phyloP scores from a whole-genome alignment of 805 yeast genomes.

The Candida dendrica region DNA sequence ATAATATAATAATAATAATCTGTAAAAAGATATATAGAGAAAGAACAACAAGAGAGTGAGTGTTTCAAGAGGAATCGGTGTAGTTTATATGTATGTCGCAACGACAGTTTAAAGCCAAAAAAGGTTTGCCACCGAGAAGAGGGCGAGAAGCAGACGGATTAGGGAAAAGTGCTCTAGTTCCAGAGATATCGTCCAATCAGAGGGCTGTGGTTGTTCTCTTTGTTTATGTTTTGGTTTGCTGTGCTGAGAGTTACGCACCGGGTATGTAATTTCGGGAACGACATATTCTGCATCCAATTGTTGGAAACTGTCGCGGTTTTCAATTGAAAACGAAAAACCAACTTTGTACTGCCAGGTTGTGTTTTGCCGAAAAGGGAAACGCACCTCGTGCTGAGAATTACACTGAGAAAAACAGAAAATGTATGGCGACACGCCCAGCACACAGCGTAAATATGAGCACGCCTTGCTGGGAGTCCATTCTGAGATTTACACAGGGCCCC shows the following conservation, averaged over 20 bases:
- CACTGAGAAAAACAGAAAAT: too few relatives aligned
- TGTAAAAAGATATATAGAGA: too few relatives aligned
- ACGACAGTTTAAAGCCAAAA: too few relatives aligned
- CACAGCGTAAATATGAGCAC: too few relatives aligned
- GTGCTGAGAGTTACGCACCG: conserved; percentile 8
- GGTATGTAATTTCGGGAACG: too few relatives aligned
- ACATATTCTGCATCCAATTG: too few relatives aligned
- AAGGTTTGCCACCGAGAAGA: too few relatives aligned
- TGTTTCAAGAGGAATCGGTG: too few relatives aligned
- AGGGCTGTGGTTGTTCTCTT: not conserved
- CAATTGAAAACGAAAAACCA: not conserved
- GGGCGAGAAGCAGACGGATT: not conserved
- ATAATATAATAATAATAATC: not conserved
- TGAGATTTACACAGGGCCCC: not conserved
- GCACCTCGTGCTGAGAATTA: not conserved
- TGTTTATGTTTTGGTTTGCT: not conserved
- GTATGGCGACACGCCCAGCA: too few relatives aligned
- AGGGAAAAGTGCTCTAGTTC: conserved; percentile 6
- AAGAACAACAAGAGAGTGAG: too few relatives aligned
- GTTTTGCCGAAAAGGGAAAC: not conserved
- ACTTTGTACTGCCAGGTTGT: conserved; percentile 1
- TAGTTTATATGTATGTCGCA: not conserved
- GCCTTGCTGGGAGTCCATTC: too few relatives aligned
- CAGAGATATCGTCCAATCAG: conserved; percentile 8
- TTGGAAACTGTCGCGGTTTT: conserved; percentile 2